Evolutionary conservation across 2,329 filamentous ascomycete genomes (phyloP).

Genomic region (Cladosporium sp.): DNA sequence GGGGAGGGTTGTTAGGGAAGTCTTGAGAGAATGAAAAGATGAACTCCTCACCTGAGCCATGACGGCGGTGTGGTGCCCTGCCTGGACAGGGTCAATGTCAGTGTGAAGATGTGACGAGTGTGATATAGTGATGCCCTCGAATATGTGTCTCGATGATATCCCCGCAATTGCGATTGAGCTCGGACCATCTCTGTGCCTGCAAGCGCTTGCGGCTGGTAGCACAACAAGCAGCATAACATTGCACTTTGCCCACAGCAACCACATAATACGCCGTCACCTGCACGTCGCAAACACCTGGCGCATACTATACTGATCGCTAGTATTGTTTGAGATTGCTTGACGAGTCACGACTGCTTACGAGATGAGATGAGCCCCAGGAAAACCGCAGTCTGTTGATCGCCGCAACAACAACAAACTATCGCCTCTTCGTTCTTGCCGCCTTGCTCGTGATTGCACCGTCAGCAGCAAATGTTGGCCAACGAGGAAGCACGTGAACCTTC

Average conservation of each 20-base stretch:
- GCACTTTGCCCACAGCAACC: not conserved
- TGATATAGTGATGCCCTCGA: not conserved
- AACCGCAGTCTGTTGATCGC: not conserved
- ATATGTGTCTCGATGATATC: not conserved
- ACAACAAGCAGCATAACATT: conserved; percentile 3
- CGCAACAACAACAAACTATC: not conserved
- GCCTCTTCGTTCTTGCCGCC: conserved; percentile 2
- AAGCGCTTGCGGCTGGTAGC: not conserved
- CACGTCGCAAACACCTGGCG: not conserved
- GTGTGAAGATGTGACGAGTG: not conserved
- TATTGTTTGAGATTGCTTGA: not conserved
- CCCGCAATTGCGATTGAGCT: not conserved
- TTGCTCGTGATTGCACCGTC: conserved; percentile 2
- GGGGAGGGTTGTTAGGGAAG: not conserved
- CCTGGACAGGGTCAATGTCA: not conserved
- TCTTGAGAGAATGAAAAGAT: not conserved
- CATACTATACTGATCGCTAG: too few relatives aligned
- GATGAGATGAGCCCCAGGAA: conserved; percentile 3
- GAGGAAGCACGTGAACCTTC: not conserved
- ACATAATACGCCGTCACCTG: not conserved
- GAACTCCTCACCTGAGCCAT: conserved; percentile 25
- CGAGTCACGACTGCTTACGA: conserved; percentile 5
- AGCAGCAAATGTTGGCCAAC: conserved; percentile 9
- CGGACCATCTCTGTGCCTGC: not conserved
- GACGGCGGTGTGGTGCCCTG: not conserved